Conservation (phyloP, 1,284 basidiomycete genomes). For the Phellinidium pouzarii region DNA sequence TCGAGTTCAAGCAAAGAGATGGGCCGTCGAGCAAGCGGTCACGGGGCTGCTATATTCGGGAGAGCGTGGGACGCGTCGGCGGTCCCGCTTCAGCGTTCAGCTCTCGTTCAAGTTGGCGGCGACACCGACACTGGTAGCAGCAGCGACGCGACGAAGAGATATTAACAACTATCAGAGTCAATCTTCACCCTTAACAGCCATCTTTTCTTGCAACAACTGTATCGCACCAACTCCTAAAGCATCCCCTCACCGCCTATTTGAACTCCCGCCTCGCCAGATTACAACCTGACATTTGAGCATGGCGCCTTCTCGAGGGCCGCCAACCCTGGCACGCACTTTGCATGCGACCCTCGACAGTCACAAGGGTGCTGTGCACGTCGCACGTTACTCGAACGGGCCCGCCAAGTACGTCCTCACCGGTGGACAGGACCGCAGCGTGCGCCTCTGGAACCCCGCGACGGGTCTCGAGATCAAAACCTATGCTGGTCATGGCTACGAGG, state of each 20-base stretch:
- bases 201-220: too few relatives aligned
- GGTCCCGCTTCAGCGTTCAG: too few relatives aligned
- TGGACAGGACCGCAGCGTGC: slow-evolving; percentile 83
- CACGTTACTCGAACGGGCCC: slow-evolving; percentile 77
- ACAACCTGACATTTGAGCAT: slow-evolving; percentile 30
- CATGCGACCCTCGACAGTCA: slow-evolving; percentile 59
- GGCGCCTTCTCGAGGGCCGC: slow-evolving; percentile 59
- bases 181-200: too few relatives aligned
- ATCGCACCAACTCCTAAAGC: too few relatives aligned
- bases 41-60: background rate
- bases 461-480: slow-evolving; percentile 91
- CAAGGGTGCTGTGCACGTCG: slow-evolving; percentile 78
- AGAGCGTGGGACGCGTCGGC: background rate
- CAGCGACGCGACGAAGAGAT: too few relatives aligned
- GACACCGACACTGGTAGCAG: too few relatives aligned
- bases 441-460: slow-evolving; percentile 83
- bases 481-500: slow-evolving; percentile 88
- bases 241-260: background rate
- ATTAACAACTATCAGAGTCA: too few relatives aligned
- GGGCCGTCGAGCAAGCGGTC: background rate
- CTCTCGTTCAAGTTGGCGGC: too few relatives aligned
- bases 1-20: background rate
- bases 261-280: background rate
- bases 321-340: slow-evolving; percentile 50
- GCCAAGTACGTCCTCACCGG: slow-evolving; percentile 89